Evolutionary conservation across 2,329 filamentous ascomycete species (phyloP).

Genomic region (Claviceps africana): DNA sequence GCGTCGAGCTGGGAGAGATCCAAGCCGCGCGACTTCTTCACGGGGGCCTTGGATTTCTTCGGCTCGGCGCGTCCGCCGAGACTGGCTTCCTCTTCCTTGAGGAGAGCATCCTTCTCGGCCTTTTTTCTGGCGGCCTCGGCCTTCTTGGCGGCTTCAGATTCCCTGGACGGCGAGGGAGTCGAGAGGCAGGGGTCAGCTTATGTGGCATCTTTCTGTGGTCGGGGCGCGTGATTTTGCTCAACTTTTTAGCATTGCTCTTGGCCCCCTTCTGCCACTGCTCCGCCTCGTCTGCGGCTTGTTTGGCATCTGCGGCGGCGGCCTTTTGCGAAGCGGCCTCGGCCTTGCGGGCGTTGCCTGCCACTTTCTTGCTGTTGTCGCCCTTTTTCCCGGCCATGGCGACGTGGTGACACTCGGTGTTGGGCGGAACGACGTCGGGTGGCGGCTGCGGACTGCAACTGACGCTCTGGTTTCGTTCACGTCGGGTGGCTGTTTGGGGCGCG

Average conservation of each 20-base stretch:
- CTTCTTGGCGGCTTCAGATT: conserved; percentile 46
- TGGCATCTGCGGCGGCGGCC: conserved; percentile 53
- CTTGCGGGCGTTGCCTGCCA: conserved; percentile 78
- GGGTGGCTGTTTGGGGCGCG: not conserved
- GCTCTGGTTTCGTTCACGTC: not conserved
- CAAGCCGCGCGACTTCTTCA: conserved; percentile 57
- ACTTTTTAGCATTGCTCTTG: conserved; percentile 80
- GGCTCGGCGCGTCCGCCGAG: conserved; percentile 42
- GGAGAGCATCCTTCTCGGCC: conserved; percentile 73
- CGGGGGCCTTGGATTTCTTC: conserved; percentile 54
- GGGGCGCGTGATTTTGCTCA: conserved; percentile 23
- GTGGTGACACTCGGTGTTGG: conserved; percentile 3
- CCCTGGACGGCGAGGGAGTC: conserved; percentile 13
- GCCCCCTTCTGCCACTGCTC: conserved; percentile 73
- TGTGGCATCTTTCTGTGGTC: conserved; percentile 11
- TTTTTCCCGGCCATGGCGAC: conserved; percentile 57
- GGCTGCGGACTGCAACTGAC: not conserved
- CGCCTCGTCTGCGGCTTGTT: conserved; percentile 53
- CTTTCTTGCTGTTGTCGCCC: conserved; percentile 79
- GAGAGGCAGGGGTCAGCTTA: conserved; percentile 1
- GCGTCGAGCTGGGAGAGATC: conserved; percentile 64
- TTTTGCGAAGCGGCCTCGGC: conserved; percentile 76
- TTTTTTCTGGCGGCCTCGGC: conserved; percentile 82
- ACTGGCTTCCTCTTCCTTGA: conserved; percentile 67
- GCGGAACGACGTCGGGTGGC: conserved; percentile 3